These are phyloP conservation scores for Seminavis robusta DNA, from an alignment of 108 stramenopile species.

Conservation along the genomic window DNA sequence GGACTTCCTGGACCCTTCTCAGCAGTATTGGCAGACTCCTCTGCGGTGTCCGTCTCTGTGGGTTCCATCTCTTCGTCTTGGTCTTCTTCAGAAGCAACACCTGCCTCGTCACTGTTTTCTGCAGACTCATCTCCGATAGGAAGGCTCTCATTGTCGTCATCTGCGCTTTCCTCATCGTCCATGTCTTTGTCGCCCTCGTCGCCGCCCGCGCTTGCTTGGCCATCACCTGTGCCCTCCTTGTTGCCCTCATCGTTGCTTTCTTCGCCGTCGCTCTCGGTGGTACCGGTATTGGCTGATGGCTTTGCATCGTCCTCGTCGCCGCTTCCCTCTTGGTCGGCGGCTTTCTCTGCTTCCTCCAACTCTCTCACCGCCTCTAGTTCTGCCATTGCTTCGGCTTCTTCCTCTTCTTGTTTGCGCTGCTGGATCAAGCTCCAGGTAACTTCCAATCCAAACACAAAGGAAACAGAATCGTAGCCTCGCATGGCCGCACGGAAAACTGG, in stretches of 20 bases:
- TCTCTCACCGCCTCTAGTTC: conserved; percentile 51
- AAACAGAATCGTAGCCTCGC: conserved; percentile 81
- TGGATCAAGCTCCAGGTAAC: conserved; percentile 92
- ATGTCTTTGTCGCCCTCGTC: conserved; percentile 14
- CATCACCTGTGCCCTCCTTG: neutral
- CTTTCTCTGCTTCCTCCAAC: conserved; percentile 6
- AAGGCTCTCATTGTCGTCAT: conserved; percentile 8
- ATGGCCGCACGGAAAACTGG: conserved; percentile 90
- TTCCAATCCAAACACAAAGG: conserved; percentile 94
- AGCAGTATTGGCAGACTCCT: neutral
- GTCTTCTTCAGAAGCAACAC: no score
- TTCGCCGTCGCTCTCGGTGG: conserved; percentile 14
- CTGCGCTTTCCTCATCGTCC: conserved; percentile 3
- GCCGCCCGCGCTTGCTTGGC: neutral
- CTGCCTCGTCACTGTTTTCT: no score
- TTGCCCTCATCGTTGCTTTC: conserved; percentile 17
- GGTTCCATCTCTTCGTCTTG: neutral
- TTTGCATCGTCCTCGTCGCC: conserved; percentile 11
- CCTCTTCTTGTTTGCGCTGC: conserved; percentile 86
- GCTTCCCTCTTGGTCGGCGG: neutral
- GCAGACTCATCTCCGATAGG: no score
- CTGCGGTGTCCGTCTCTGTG: neutral
- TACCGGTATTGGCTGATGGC: neutral
- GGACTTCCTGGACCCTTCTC: no score
- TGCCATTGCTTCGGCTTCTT: conserved; percentile 63